These are phyloP conservation scores for Aureobasidium uvarum DNA, from an alignment of 2,329 filamentous ascomycete genomes.

Conservation along the genomic window DNA sequence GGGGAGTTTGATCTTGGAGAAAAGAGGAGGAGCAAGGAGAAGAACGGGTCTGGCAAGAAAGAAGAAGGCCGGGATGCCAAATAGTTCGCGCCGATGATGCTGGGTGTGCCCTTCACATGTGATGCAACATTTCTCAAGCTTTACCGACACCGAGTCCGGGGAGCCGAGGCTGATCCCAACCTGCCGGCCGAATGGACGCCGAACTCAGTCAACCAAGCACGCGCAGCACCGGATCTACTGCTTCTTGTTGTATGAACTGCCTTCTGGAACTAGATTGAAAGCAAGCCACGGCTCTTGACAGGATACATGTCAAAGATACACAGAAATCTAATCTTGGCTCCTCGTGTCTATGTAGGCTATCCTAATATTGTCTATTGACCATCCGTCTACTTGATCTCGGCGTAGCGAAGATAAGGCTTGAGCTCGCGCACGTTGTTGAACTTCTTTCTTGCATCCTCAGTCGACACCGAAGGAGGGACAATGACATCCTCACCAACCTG, in stretches of 20 bases:
- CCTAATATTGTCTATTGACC: neutral
- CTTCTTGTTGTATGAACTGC: too few species aligned
- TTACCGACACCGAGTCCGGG: slow-evolving; percentile 6
- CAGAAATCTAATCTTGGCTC: neutral
- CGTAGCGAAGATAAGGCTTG: slow-evolving; percentile 71
- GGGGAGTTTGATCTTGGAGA: neutral
- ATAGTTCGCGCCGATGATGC: neutral
- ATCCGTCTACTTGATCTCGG: slow-evolving; percentile 41
- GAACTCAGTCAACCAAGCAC: neutral
- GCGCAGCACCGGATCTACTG: neutral
- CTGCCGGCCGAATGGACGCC: slow-evolving; percentile 22
- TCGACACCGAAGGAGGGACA: slow-evolving; percentile 77
- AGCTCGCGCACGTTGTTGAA: slow-evolving; percentile 62
- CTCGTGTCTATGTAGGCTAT: neutral
- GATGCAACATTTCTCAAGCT: slow-evolving; percentile 19
- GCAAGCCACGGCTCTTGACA: neutral
- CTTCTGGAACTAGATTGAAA: slow-evolving; percentile 12
- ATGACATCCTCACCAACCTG: slow-evolving; percentile 82
- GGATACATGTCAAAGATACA: neutral
- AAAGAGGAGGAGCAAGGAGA: neutral
- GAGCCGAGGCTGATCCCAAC: slow-evolving; percentile 13
- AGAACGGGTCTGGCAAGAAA: neutral
- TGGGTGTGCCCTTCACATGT: slow-evolving; percentile 14
- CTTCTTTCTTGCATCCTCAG: slow-evolving; percentile 81
- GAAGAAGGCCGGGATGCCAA: neutral